Conservation (phyloP, 306 rosid species). For the Prunus armeniaca region DNA sequence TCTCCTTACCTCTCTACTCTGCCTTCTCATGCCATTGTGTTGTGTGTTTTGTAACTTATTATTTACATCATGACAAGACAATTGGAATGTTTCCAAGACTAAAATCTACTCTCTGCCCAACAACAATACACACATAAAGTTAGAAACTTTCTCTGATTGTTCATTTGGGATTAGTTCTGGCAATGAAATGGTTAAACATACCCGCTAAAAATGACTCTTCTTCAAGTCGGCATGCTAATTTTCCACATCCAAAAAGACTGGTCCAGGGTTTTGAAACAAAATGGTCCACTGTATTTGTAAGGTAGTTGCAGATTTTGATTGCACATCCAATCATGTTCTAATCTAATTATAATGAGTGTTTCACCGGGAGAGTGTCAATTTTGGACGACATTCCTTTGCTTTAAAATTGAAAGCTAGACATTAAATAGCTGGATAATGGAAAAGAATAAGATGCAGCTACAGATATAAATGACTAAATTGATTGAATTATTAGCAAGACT, state of each 20-base stretch:
- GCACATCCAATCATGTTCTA: slow-evolving; percentile 18
- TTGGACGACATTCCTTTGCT: slow-evolving; percentile 40
- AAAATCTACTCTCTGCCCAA: neutral
- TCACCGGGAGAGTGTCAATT: slow-evolving; percentile 32
- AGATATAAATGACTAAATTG: neutral
- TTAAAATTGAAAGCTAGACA: slow-evolving; percentile 26
- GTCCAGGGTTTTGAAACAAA: neutral
- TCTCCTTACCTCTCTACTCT: neutral
- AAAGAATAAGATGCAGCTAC: neutral
- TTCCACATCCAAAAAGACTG: neutral
- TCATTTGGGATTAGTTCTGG: neutral
- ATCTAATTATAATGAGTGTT: neutral
- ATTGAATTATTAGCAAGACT: neutral
- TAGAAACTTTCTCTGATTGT: neutral
- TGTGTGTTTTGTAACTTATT: too few species aligned
- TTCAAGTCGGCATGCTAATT: neutral
- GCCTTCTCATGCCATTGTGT: neutral
- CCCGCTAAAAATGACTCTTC: neutral
- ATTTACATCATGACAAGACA: neutral
- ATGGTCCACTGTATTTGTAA: slow-evolving; percentile 38
- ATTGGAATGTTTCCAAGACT: slow-evolving; percentile 2
- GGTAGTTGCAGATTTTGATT: slow-evolving; percentile 41
- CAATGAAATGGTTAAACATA: neutral
- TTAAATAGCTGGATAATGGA: slow-evolving; percentile 20
- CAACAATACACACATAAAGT: neutral